Conservation (phyloP, 2,329 filamentous ascomycete genomes). For the Epichloe gansuensis region DNA sequence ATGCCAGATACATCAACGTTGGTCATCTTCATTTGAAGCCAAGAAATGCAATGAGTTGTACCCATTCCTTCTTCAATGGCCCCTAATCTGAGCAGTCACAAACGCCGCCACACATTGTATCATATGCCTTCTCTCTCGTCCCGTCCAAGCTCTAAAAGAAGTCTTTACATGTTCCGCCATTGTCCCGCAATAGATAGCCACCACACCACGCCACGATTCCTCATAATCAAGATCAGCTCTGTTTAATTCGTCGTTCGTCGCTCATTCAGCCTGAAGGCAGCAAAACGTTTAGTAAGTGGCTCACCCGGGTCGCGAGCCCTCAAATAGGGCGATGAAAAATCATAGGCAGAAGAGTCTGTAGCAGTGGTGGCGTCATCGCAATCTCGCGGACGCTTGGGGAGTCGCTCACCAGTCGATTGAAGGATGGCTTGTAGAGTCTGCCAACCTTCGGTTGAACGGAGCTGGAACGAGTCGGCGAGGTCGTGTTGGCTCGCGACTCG, state of each 20-base stretch:
- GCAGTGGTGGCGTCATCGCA: constrained; percentile 21
- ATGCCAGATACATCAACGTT: too few species aligned
- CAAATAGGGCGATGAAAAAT: constrained; percentile 3
- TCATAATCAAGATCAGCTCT: background rate
- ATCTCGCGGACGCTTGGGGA: constrained; percentile 57
- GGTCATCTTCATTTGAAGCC: too few species aligned
- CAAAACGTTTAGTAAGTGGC: constrained; percentile 54
- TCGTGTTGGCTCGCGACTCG: constrained; percentile 74
- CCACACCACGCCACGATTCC: background rate
- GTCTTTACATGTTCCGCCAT: background rate
- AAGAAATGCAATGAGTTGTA: background rate
- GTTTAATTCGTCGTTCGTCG: constrained; percentile 9
- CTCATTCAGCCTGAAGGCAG: constrained; percentile 51
- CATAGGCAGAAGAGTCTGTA: constrained; percentile 12
- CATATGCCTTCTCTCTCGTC: background rate
- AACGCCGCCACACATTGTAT: background rate
- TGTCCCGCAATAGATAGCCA: background rate
- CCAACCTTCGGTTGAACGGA: constrained; percentile 85
- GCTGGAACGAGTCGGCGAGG: constrained; percentile 65
- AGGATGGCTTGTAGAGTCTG: constrained; percentile 86
- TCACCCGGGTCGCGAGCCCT: constrained; percentile 28
- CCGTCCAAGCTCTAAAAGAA: background rate
- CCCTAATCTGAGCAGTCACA: background rate
- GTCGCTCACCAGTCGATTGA: constrained; percentile 93
- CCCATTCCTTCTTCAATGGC: background rate